Evolutionary conservation across 2,329 filamentous ascomycete genomes (phyloP).

Genomic region (Alternaria postmessia): DNA sequence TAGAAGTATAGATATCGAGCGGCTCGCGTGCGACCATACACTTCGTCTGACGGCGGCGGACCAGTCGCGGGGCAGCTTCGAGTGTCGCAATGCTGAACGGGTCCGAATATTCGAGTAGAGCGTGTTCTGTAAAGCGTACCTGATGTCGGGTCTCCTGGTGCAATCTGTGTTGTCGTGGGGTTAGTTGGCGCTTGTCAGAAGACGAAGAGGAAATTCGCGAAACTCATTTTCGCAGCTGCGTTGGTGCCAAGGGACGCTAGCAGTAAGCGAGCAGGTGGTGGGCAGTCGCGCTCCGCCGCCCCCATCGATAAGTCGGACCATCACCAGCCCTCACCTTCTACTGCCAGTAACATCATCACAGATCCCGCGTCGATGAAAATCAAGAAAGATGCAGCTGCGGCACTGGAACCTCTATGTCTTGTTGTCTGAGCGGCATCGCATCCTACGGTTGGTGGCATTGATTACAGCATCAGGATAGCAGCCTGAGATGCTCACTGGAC

Average conservation of each 20-base stretch:
- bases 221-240: constrained; percentile 21
- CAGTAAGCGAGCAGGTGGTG: constrained; percentile 14
- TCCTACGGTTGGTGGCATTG: background rate
- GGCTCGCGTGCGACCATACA: constrained; percentile 34
- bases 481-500: background rate
- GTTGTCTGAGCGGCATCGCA: background rate
- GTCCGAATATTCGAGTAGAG: constrained; percentile 15
- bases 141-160: constrained; percentile 47
- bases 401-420: background rate
- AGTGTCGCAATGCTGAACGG: constrained; percentile 27
- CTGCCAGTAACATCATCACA: background rate
- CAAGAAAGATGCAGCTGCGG: background rate
- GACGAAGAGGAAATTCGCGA: constrained; percentile 25
- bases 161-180: constrained; percentile 47
- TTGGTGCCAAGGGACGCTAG: constrained; percentile 20
- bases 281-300: background rate
- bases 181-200: constrained; percentile 40
- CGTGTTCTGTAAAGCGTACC: constrained; percentile 37
- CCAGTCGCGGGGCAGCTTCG: constrained; percentile 21
- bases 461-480: background rate
- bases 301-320: background rate
- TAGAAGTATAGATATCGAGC: constrained; percentile 26
- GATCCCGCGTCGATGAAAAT: background rate
- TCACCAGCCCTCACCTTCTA: background rate
- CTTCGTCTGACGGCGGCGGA: constrained; percentile 20